Evolutionary conservation across 371 early-diverging fungal genomes (phyloP).

Genomic region (Mucor mucedo): DNA sequence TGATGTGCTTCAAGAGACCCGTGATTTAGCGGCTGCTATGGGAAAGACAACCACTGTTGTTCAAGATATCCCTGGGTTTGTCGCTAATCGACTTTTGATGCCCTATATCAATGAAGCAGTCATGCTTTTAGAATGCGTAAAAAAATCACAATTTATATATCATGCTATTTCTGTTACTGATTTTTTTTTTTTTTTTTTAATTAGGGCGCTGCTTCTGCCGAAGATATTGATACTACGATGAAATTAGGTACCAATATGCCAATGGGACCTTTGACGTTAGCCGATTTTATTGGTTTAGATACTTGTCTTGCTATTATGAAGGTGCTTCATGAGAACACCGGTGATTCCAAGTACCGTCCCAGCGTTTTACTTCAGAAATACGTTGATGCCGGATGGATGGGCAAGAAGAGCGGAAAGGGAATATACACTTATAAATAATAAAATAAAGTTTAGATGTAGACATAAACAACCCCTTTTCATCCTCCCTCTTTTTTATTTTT

Average conservation of each 20-base stretch:
- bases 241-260: constrained; percentile 95
- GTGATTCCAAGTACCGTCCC: constrained; percentile 97
- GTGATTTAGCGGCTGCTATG: constrained; percentile 82
- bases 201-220: constrained; percentile 88
- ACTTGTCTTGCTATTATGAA: constrained; percentile 97
- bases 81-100: constrained; percentile 97
- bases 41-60: constrained; percentile 91
- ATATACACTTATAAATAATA: constrained; percentile 76
- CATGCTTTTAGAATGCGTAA: constrained; percentile 85
- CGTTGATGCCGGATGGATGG: constrained; percentile 97
- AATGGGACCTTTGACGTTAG: constrained; percentile 97
- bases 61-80: constrained; percentile 95
- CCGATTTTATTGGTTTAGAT: constrained; percentile 98
- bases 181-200: constrained; percentile 9
- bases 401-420: constrained; percentile 91
- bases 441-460: constrained; percentile 1
- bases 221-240: constrained; percentile 98
- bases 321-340: constrained; percentile 92
- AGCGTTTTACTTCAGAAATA: constrained; percentile 90
- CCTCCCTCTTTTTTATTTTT: neutral
- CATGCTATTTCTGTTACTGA: neutral
- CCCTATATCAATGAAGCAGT: constrained; percentile 98
- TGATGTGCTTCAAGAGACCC: constrained; percentile 74
- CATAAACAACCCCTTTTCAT: constrained; percentile 3
- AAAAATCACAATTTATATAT: constrained; percentile 22